Evolutionary conservation across 2,329 filamentous ascomycete species (phyloP), one percentile per base, ranked within the genome.

Genomic region (Didymella arachidicola): DNA sequence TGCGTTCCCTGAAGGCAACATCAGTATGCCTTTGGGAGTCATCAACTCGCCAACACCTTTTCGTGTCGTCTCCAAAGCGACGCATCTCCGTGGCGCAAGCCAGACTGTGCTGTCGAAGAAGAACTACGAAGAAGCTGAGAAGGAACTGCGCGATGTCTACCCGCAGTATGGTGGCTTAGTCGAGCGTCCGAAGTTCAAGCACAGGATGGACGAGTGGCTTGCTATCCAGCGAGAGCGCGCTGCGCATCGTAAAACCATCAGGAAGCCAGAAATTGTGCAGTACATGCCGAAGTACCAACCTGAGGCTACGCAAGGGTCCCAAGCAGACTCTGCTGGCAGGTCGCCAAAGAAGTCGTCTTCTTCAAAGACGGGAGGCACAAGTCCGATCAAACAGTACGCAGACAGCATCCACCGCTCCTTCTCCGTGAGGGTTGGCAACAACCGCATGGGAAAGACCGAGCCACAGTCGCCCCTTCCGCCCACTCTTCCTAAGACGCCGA

Each of bases 1-100:
- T 2, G 72, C 72, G 2, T 76, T 76, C 48, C 73, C 73, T 2
- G 64, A 70, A n/a, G 61, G 53, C 30, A 76, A 74, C 41, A 54
- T 73, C 1, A 43, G 18, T 7, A 49, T 61, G 38, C 48, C 61
- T 25, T n/a, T 60, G 2, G 61, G 43, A 4, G 49, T 57, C 12
- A n/a, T 61, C 4, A 53, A 53, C n/a, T 64, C 67, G 14, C 55
- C 69, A n/a, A 68, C 63, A 8, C 63, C 71, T 3, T 68, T 65
- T n/a, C 67, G 68, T 2, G 19, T 72, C 12, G 41, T 70, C 2
- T 69, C 66, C 11, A 43, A 55, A 16, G 56, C 66, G 1, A 61
- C 61, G 29, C 57, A 52, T 14, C n/a, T 29, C 6, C 57, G 49
- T 14, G 50, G 22, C 2, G 38, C 26, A 0, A 50, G 52, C 8